These are phyloP conservation scores for Cercophora scortea DNA, from an alignment of 495 filamentous ascomycete genomes.

Conservation along the genomic window DNA sequence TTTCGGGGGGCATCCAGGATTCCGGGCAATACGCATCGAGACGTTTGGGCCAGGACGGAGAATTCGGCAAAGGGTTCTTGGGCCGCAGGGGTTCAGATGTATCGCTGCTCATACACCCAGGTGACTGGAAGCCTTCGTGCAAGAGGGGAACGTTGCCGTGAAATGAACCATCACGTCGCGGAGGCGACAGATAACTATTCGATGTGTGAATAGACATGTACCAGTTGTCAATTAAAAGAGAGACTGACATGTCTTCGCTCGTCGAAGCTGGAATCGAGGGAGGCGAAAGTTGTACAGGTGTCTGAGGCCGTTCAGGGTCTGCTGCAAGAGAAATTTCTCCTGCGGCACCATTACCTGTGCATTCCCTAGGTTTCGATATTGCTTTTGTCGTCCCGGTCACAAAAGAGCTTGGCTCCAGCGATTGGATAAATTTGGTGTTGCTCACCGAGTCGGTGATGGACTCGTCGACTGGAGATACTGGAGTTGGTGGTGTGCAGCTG, in stretches of 20 bases:
- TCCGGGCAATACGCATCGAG: conserved; percentile 22
- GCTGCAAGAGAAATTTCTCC: too few relatives aligned
- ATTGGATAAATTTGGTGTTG: too few relatives aligned
- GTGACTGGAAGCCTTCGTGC: too few relatives aligned
- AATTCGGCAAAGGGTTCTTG: background rate
- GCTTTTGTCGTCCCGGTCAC: too few relatives aligned
- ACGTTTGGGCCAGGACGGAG: background rate
- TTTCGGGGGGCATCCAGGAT: conserved; percentile 28
- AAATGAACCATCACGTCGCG: background rate
- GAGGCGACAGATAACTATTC: background rate
- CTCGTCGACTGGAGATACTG: too few relatives aligned
- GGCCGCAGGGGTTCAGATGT: background rate
- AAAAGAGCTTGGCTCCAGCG: too few relatives aligned
- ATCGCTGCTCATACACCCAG: too few relatives aligned
- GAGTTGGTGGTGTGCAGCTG: too few relatives aligned
- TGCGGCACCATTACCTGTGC: too few relatives aligned
- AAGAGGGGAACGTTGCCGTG: too few relatives aligned
- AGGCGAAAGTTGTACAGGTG: conserved; percentile 10
- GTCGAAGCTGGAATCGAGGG: background rate
- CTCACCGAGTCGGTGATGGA: too few relatives aligned
- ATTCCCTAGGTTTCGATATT: too few relatives aligned
- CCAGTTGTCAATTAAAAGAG: conserved; percentile 10
- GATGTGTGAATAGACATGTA: conserved; percentile 6
- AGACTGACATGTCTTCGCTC: conserved; percentile 1
- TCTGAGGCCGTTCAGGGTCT: background rate